phyloP scores from a whole-genome alignment of 1,139 yeast genomes.

The Zygoascus sp. region DNA sequence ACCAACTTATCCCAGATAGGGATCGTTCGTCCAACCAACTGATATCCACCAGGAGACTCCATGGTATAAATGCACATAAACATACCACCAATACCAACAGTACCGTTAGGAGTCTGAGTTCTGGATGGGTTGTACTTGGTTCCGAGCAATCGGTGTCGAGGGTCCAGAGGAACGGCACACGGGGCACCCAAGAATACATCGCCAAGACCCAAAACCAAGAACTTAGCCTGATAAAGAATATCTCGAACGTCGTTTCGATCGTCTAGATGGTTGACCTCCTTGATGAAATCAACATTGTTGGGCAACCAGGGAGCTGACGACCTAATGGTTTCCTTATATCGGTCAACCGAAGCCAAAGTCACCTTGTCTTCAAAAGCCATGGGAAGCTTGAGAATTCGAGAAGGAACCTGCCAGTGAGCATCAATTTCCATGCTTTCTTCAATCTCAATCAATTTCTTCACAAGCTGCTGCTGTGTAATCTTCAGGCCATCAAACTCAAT shows the following conservation, averaged over 20 bases:
- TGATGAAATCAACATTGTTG: conserved; percentile 92
- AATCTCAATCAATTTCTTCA: conserved; percentile 62
- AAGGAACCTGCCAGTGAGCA: conserved; percentile 79
- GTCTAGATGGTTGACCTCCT: conserved; percentile 70
- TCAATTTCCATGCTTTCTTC: conserved; percentile 71
- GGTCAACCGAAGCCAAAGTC: conserved; percentile 80
- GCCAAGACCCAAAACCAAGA: conserved; percentile 89
- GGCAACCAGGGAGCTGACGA: conserved; percentile 97
- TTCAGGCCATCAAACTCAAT: conserved; percentile 67
- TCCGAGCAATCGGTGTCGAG: conserved; percentile 88
- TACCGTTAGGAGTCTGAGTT: conserved; percentile 93
- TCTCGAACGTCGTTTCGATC: conserved; percentile 72
- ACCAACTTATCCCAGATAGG: conserved; percentile 97
- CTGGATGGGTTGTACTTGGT: conserved; percentile 95
- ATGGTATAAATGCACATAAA: conserved; percentile 98
- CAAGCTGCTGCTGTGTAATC: conserved; percentile 55
- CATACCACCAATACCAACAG: conserved; percentile 97
- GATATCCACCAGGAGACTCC: conserved; percentile 99
- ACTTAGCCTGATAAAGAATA: conserved; percentile 82
- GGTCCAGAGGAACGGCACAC: conserved; percentile 96
- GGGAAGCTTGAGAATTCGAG: conserved; percentile 79
- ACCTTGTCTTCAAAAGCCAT: conserved; percentile 94
- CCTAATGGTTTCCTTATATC: conserved; percentile 91
- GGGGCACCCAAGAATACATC: conserved; percentile 98
- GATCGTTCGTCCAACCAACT: conserved; percentile 90